These are phyloP conservation scores for Pythium biforme DNA, from an alignment of 352 stramenopile species.

Conservation along the genomic window DNA sequence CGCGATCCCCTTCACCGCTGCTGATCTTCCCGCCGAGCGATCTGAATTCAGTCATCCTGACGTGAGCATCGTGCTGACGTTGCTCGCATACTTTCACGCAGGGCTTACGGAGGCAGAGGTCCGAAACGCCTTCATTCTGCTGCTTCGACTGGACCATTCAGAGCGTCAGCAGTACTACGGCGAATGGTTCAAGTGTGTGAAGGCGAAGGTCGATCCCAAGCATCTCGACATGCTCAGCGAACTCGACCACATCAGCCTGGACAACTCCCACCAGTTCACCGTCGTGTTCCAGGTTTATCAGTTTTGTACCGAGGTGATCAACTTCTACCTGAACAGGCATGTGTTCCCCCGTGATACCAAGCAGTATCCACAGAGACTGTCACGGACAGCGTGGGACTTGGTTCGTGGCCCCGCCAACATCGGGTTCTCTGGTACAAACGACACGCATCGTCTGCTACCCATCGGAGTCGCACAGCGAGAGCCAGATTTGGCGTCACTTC, in stretches of 20 bases:
- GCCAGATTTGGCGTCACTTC: constrained; percentile 45
- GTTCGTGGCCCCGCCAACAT: constrained; percentile 55
- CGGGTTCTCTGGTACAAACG: constrained; percentile 90
- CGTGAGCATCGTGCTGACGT: constrained; percentile 17
- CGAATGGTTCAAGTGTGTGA: constrained; percentile 45
- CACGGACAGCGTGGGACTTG: constrained; percentile 81
- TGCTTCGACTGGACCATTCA: constrained; percentile 59
- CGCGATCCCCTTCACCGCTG: constrained; percentile 83
- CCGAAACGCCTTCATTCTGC: constrained; percentile 38
- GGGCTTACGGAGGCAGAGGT: constrained; percentile 37
- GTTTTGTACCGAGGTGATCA: constrained; percentile 70
- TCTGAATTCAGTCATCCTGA: constrained; percentile 21
- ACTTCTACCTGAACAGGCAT: constrained; percentile 81
- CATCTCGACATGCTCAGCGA: constrained; percentile 40
- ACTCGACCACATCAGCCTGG: constrained; percentile 70
- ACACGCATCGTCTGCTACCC: constrained; percentile 81
- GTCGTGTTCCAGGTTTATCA: constrained; percentile 49
- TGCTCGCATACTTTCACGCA: constrained; percentile 17
- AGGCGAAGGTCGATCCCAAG: constrained; percentile 6
- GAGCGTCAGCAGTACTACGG: constrained; percentile 58
- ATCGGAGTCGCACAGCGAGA: constrained; percentile 66
- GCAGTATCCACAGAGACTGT: constrained; percentile 74
- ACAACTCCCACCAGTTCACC: constrained; percentile 62
- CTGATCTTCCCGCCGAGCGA: constrained; percentile 37
- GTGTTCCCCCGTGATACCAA: constrained; percentile 83